These are phyloP conservation scores for Asterionellopsis glacialis DNA, from an alignment of 108 stramenopile species.

Conservation along the genomic window DNA sequence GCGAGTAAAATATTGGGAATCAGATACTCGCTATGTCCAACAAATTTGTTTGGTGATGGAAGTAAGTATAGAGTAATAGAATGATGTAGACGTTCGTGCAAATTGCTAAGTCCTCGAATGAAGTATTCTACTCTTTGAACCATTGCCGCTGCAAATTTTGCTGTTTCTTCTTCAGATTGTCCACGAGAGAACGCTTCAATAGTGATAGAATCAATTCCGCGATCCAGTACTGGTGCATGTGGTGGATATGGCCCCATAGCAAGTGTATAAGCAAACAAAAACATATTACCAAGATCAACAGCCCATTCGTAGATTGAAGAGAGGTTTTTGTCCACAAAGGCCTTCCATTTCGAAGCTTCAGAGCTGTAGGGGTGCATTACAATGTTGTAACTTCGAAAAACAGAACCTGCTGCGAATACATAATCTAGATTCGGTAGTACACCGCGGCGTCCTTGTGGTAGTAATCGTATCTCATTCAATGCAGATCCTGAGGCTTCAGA, in stretches of 20 bases:
- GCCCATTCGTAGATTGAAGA: conserved; percentile 32
- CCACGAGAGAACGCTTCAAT: background rate
- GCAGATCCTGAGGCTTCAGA: background rate
- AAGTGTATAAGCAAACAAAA: conserved; percentile 34
- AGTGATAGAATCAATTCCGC: conserved; percentile 78
- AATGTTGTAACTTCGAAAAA: conserved; percentile 6
- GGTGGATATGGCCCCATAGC: conserved; percentile 40
- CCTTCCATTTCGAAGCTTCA: conserved; percentile 2
- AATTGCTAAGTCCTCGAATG: conserved; percentile 66
- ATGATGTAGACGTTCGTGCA: conserved; percentile 88
- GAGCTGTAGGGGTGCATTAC: conserved; percentile 11
- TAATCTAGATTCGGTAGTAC: conserved; percentile 80
- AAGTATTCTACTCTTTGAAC: conserved; percentile 1
- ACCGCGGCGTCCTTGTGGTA: conserved; percentile 72
- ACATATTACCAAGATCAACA: conserved; percentile 40
- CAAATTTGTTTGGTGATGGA: conserved; percentile 63
- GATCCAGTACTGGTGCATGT: conserved; percentile 63
- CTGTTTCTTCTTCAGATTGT: background rate
- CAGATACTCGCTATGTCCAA: conserved; percentile 82
- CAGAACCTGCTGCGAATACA: conserved; percentile 52
- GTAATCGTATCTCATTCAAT: conserved; percentile 29
- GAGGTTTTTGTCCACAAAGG: conserved; percentile 7
- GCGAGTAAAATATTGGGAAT: conserved; percentile 67
- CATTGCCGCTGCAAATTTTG: background rate
- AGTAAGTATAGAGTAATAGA: conserved; percentile 69